These are phyloP conservation scores for Pulveroboletus sp. DNA, from an alignment of 768 basidiomycete species.

Conservation along the genomic window DNA sequence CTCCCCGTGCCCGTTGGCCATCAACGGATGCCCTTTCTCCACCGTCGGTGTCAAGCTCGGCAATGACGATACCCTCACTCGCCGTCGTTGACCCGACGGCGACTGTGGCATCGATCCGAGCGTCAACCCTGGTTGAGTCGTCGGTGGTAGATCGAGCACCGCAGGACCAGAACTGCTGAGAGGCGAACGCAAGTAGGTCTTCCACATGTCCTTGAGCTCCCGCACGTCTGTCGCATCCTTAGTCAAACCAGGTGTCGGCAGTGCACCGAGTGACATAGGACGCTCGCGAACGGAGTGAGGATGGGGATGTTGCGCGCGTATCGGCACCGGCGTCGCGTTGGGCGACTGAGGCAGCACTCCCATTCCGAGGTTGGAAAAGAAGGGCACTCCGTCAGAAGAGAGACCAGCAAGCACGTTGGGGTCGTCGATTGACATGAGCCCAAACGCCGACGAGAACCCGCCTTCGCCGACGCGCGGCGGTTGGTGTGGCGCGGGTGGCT, in stretches of 20 bases:
- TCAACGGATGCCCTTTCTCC: conserved; percentile 19
- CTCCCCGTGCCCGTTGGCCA: conserved; percentile 19
- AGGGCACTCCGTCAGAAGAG: conserved; percentile 53
- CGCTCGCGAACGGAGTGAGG: conserved; percentile 18
- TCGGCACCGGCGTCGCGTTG: conserved; percentile 47
- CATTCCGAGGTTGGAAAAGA: conserved; percentile 44
- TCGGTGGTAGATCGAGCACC: conserved; percentile 6
- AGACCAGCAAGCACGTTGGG: conserved; percentile 63
- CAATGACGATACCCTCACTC: conserved; percentile 61
- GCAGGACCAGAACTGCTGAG: conserved; percentile 34
- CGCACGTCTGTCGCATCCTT: conserved; percentile 38
- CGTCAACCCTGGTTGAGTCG: conserved; percentile 11
- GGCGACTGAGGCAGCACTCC: conserved; percentile 36
- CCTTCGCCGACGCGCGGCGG: conserved; percentile 29
- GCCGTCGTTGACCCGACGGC: conserved; percentile 32
- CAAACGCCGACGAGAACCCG: conserved; percentile 62
- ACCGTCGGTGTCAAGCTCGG: conserved; percentile 65
- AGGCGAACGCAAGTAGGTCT: conserved; percentile 68
- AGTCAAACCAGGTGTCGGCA: conserved; percentile 31
- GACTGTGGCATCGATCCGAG: conserved; percentile 24
- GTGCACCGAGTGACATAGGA: conserved; percentile 22
- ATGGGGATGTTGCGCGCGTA: conserved; percentile 22
- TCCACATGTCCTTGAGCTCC: conserved; percentile 72
- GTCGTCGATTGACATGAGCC: conserved; percentile 74
- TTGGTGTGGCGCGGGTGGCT: conserved; percentile 8